A percentile compares a stretch with the other conserved stretches of the same genome.
Evolutionary conservation across 1,284 basidiomycete genomes (phyloP).

Genomic region (Ustilago tritici): DNA sequence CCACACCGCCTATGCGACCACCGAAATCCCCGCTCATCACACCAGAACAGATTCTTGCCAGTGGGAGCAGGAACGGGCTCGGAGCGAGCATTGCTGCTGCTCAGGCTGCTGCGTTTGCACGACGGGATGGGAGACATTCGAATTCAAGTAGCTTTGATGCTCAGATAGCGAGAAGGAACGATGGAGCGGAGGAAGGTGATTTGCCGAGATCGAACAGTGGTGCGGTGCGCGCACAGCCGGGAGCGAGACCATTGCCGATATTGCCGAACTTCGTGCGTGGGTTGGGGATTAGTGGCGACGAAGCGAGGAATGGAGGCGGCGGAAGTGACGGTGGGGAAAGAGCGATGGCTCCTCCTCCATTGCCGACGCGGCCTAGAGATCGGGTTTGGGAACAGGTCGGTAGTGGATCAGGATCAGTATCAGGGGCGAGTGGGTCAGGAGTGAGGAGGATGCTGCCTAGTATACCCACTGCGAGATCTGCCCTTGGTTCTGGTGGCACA

Average conservation of each 20-base stretch:
- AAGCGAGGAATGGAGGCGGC: not conserved
- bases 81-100: slow-evolving; percentile 45
- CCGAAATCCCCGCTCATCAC: slow-evolving; percentile 47
- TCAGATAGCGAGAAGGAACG: not conserved
- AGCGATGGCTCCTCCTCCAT: slow-evolving; percentile 20
- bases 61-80: slow-evolving; percentile 31
- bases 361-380: slow-evolving; percentile 27
- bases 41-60: slow-evolving; percentile 34
- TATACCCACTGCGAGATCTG: not conserved
- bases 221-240: not conserved
- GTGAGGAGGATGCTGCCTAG: not conserved
- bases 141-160: slow-evolving; percentile 18
- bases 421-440: not conserved
- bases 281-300: slow-evolving; percentile 16
- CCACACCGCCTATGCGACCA: slow-evolving; percentile 26
- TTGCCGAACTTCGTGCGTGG: slow-evolving; percentile 24
- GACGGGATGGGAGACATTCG: slow-evolving; percentile 21
- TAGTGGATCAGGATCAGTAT: not conserved
- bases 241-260: slow-evolving; percentile 18
- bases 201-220: not conserved
- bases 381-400: slow-evolving; percentile 16
- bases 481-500: not conserved
- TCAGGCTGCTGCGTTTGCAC: slow-evolving; percentile 44
- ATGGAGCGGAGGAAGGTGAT: not conserved
- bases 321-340: not conserved